Percentiles rank a stretch among this genome's conserved stretches.
Conservation (phyloP, 2,329 filamentous ascomycete genomes). For the Verticillium nonalfalfae region DNA sequence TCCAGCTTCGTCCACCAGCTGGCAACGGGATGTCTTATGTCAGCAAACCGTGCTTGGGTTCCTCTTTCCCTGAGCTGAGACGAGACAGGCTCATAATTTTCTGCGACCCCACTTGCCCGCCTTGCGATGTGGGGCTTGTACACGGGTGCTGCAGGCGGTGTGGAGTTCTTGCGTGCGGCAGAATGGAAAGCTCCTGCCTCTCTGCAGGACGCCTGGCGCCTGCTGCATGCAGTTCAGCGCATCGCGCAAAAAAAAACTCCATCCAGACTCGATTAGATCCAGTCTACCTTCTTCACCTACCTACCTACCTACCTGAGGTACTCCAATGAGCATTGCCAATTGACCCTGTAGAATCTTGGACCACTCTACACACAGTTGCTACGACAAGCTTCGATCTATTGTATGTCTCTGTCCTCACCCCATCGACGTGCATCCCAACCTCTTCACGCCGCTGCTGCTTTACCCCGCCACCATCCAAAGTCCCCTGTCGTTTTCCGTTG, state of each 20-base stretch:
- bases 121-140: conserved; percentile 1
- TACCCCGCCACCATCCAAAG: neutral
- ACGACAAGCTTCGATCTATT: neutral
- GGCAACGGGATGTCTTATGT: neutral
- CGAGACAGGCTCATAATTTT: conserved; percentile 3
- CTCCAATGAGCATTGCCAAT: neutral
- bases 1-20: neutral
- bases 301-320: neutral
- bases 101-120: conserved; percentile 4
- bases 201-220: neutral
- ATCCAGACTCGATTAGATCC: neutral
- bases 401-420: neutral
- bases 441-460: neutral
- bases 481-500: neutral
- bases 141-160: conserved; percentile 7
- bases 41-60: neutral
- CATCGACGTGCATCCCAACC: neutral
- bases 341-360: neutral
- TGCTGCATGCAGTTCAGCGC: neutral
- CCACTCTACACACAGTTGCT: neutral
- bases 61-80: neutral
- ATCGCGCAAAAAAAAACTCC: neutral
- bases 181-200: conserved; percentile 9
- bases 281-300: neutral
- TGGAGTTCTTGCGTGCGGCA: conserved; percentile 6